These are phyloP conservation scores for Teunomyces cretensis DNA, from an alignment of 805 yeast genomes.

Conservation along the genomic window DNA sequence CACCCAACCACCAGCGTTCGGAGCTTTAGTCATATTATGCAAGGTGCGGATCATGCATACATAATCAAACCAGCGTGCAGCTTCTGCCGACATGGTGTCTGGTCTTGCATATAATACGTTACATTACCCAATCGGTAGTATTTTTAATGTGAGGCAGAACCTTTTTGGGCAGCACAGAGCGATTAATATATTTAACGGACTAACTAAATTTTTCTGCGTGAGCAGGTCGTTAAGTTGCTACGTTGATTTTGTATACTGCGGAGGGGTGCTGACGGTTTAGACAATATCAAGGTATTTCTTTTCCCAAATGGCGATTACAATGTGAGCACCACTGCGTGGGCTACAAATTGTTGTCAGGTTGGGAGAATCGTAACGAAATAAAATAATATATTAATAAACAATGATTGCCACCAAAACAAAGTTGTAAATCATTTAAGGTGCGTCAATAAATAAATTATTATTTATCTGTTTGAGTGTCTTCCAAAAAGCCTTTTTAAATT, in stretches of 20 bases:
- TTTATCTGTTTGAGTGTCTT: slow-evolving; percentile 1
- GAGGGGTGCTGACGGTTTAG: background rate
- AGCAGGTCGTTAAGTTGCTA: too few relatives aligned
- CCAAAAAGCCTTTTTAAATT: slow-evolving; percentile 2
- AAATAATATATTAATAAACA: background rate
- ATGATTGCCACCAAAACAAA: background rate
- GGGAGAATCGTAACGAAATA: background rate
- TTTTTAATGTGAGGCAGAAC: background rate
- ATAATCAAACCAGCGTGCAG: background rate
- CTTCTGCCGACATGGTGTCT: background rate
- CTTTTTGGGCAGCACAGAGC: background rate
- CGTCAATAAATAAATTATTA: background rate
- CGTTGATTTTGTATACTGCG: background rate
- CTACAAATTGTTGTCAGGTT: background rate
- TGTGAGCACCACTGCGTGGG: background rate
- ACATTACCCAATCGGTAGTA: background rate
- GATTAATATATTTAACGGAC: background rate
- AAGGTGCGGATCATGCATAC: background rate
- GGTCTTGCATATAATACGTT: background rate
- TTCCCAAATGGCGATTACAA: background rate
- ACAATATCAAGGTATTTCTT: too few relatives aligned
- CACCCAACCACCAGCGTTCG: background rate
- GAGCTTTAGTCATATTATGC: background rate
- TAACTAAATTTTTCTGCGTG: too few relatives aligned
- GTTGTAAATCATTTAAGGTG: background rate